phyloP scores from a whole-genome alignment of 331 rosid species.

The Acacia pycnantha region DNA sequence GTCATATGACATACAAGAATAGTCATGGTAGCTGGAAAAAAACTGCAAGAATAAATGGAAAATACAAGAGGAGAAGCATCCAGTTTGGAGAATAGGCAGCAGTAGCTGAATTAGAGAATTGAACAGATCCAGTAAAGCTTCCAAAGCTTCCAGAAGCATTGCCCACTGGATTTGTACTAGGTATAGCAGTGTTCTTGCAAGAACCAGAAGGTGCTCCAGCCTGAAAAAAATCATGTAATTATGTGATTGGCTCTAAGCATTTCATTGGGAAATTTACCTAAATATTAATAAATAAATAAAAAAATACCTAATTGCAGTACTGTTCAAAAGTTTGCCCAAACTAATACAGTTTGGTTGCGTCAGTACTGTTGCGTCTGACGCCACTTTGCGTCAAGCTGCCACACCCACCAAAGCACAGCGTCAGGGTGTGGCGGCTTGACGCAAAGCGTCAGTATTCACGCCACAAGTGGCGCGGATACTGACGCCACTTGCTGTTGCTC shows the following conservation, averaged over 20 bases:
- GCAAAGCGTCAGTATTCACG: no score
- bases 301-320: no score
- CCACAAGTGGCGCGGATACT: no score
- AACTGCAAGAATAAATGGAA: constrained; percentile 40
- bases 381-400: no score
- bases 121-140: constrained; percentile 89
- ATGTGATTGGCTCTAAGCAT: constrained; percentile 9
- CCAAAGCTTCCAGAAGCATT: constrained; percentile 74
- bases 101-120: constrained; percentile 67
- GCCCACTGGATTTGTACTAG: constrained; percentile 54
- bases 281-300: no score
- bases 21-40: constrained; percentile 36
- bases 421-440: no score
- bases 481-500: no score
- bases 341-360: no score
- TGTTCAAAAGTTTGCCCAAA: no score
- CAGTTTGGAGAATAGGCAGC: constrained; percentile 40
- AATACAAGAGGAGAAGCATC: constrained; percentile 36
- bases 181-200: constrained; percentile 74
- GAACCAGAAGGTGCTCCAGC: constrained; percentile 87
- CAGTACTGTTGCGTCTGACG: no score
- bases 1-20: constrained; percentile 21
- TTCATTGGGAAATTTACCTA: no score
- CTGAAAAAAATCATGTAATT: constrained; percentile 50
- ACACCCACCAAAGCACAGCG: no score